Evolutionary conservation across 1,139 yeast genomes (phyloP).

Genomic region (Schwanniomyces etchellsii): DNA sequence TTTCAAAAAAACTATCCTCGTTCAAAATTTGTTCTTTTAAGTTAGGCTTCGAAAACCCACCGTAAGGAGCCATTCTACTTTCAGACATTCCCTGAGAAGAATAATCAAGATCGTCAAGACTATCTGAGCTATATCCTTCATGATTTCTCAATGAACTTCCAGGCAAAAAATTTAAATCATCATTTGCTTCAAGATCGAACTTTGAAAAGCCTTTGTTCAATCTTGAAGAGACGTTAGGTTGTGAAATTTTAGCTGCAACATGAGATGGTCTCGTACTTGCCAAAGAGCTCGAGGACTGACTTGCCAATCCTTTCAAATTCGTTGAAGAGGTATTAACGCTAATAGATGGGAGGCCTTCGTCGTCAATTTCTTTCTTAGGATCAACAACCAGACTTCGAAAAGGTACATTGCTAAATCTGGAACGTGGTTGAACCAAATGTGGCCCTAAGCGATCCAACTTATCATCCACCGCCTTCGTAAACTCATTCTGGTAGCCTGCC

Average conservation of each 20-base stretch:
- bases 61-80: constrained; percentile 57
- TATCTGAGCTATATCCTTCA: background rate
- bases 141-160: background rate
- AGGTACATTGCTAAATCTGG: constrained; percentile 21
- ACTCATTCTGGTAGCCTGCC: too few relatives aligned
- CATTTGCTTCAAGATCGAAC: too few relatives aligned
- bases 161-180: background rate
- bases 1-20: constrained; percentile 55
- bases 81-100: constrained; percentile 25
- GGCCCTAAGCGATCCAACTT: constrained; percentile 11
- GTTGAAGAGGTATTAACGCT: constrained; percentile 35
- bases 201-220: background rate
- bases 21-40: constrained; percentile 37
- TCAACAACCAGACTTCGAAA: constrained; percentile 37
- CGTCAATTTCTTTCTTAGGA: constrained; percentile 23
- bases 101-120: constrained; percentile 16
- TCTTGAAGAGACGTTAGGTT: background rate
- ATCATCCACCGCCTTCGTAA: background rate
- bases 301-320: constrained; percentile 15
- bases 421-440: constrained; percentile 44
- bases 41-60: constrained; percentile 64
- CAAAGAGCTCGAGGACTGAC: constrained; percentile 4
- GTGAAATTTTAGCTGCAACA: background rate
- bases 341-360: constrained; percentile 34
- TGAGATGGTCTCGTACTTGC: background rate